phyloP scores from a whole-genome alignment of 1,284 basidiomycete genomes.

The Testicularia cyperi region DNA sequence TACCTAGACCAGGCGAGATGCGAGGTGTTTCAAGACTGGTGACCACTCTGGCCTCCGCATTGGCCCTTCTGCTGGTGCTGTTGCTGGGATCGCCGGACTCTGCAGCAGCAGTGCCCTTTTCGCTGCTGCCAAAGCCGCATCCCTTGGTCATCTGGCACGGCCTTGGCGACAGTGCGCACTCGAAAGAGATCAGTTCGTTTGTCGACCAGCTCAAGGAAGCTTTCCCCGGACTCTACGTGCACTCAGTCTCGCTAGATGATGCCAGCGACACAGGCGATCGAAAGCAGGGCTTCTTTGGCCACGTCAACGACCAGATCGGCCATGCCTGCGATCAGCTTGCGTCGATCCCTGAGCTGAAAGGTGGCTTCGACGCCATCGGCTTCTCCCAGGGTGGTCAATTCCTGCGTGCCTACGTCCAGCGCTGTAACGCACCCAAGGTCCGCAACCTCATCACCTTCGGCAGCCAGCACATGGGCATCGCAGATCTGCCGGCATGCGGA shows the following conservation, averaged over 20 bases:
- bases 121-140: constrained; percentile 29
- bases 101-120: constrained; percentile 11
- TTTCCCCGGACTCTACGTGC: constrained; percentile 81
- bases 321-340: constrained; percentile 71
- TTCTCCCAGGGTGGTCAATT: constrained; percentile 71
- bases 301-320: constrained; percentile 73
- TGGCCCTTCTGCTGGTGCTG: no score
- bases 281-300: constrained; percentile 75
- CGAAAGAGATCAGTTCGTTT: constrained; percentile 67
- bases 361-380: constrained; percentile 64
- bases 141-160: constrained; percentile 90
- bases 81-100: no score
- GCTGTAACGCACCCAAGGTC: constrained; percentile 67
- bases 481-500: constrained; percentile 74
- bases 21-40: no score
- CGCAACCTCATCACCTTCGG: constrained; percentile 72
- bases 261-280: constrained; percentile 72
- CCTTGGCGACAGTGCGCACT: constrained; percentile 69
- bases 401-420: constrained; percentile 82
- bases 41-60: no score
- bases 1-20: no score
- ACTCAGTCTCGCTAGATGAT: constrained; percentile 70
- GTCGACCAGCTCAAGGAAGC: constrained; percentile 69
- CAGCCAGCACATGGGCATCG: constrained; percentile 66
- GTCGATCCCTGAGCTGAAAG: constrained; percentile 69